Base-by-base conservation (phyloP, 2,329 filamentous ascomycete genomes). In the Chrysoporthe deuterocubensis region DNA sequence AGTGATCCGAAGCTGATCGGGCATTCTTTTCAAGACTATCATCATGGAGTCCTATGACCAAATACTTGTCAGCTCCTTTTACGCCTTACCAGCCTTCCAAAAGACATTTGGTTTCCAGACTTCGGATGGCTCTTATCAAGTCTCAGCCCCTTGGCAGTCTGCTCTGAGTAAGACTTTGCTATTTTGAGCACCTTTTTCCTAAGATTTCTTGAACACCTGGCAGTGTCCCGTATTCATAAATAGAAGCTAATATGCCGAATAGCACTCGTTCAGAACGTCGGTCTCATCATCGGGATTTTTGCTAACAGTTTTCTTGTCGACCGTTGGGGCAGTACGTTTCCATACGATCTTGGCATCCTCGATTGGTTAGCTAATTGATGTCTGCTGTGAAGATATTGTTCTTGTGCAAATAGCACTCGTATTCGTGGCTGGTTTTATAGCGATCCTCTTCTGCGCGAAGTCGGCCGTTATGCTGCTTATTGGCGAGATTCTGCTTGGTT, bases 1-100 rank as follows among this genome's bases (percentile, higher is more conserved):
- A 21, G 26, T 3, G 26, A 26, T 26, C 7, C 3, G 37, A 44
- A 57, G 50, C 62, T 56, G 4, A 64, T 9, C 70, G 11, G 1
- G 14, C 5, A 54, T 7, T 2, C 40, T 81, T 5, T 78, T 78
- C 34, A 74, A 75, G 59, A 76, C 77, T 9, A 77, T 82, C 61
- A 76, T 83, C 69, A 71, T 74, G 71, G 70, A 71, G 40, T 69
- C 69, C 18, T 71, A 78, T 62, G 77, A 79, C 63, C 74, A 74
- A 2, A 77, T 75, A 16, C 70, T 80, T 0, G 71, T 79, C 52
- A 73, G 73, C 26, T 76, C 75, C 21, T 76, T 79, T 62, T 78
- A 74, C 62, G 77, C 72, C 13, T 76, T 76, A 70, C 74, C 56
- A n/a, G 74, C 18, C 69, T 77, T 69, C 67, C 70, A 64, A 14